Conservation (phyloP, 2,329 filamentous ascomycete species). For the Beauveria scarabaeidicola region DNA sequence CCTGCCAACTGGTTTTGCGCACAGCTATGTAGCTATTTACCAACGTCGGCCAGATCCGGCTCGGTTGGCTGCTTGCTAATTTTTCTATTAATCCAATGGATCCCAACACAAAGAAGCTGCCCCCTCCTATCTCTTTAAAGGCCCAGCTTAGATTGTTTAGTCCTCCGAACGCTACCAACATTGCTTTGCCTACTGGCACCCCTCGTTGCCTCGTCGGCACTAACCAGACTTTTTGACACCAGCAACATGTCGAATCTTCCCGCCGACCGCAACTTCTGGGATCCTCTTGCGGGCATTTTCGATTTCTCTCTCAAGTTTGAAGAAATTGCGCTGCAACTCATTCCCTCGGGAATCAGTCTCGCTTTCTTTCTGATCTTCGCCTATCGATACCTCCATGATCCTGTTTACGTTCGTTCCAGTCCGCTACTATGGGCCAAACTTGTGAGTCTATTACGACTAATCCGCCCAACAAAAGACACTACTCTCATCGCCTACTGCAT, state of each 20-base stretch:
- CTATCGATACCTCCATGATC: background rate
- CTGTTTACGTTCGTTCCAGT: background rate
- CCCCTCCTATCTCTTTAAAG: background rate
- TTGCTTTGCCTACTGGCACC: background rate
- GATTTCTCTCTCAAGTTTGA: constrained; percentile 1
- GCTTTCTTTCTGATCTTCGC: background rate
- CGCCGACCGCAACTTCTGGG: background rate
- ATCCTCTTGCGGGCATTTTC: background rate
- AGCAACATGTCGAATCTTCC: background rate
- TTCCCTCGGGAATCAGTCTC: background rate
- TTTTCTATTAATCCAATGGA: background rate
- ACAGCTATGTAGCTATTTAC: no score
- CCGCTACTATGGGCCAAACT: background rate
- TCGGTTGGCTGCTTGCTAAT: background rate
- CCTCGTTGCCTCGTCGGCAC: background rate
- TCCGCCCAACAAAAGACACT: no score
- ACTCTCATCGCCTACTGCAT: background rate
- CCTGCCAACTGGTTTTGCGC: background rate
- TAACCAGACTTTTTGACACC: no score
- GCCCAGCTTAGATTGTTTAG: background rate
- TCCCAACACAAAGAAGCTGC: background rate
- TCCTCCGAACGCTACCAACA: background rate
- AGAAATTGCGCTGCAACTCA: background rate
- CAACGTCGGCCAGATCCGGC: background rate
- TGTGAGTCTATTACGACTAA: background rate